Base-by-base conservation (phyloP, 163 green algal genomes). In the Volvox carteri region DNA sequence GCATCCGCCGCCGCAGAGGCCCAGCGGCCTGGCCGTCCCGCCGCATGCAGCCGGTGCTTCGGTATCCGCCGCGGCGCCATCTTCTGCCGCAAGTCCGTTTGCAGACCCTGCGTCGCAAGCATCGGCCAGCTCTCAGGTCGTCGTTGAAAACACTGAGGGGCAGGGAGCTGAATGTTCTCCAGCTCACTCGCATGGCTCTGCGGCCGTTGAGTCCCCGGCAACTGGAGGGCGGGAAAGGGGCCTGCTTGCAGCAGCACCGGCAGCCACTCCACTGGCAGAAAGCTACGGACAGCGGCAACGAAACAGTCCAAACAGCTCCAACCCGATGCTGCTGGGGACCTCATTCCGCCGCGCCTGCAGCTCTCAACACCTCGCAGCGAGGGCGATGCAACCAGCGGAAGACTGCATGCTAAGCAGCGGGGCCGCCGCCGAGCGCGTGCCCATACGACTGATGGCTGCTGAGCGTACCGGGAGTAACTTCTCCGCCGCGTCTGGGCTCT, bases 341-440 rank as follows among this genome's bases (percentile, higher is more conserved):
- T 85, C 21, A 56, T 75, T 78, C 21, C 81, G 81, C 65, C 81
- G 81, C 0, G 81, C 46, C 65, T 56, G 44, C 65, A 80, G 65
- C 81, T 70, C 81, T 7, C 9, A 68, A 25, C 46, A 72, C 6
- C 81, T 87, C 21, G 33, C 30, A 2, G 25, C 9, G 16, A 30
- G n/a, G n/a, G n/a, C n/a, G n/a, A n/a, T n/a, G n/a, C n/a, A 21
- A 41, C 14, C 54, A 65, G 7, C 19, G 19, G 54, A 65, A 23
- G 60, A 19, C 60, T 35, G 60, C 19, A 33, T 72, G 11, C 11
- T 39, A 39, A 4, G 18, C 76, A n/a, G 60, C 30, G 62, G 79
- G 42, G 44, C 6, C 37, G 25, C 39, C 58, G 78, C 21, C 4
- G 21, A 1, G 4, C 39, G 21, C 6, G 54, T 23, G 33, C 70